phyloP scores from a whole-genome alignment of 768 basidiomycete genomes.

The Phanerochaete carnosa region DNA sequence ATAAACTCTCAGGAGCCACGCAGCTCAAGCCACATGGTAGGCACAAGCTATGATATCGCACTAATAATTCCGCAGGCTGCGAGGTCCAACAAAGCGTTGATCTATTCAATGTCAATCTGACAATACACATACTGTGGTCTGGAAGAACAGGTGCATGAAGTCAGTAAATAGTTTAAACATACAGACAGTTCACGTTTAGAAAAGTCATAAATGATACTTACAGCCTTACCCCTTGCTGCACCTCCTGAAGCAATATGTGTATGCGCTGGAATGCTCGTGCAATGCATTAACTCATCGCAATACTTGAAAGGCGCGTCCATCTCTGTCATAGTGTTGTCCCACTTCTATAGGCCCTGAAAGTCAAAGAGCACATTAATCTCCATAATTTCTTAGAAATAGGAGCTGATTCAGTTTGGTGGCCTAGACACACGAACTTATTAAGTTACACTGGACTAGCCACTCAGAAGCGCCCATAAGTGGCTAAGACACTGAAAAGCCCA shows the following conservation, averaged over 20 bases:
- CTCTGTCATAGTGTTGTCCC: constrained; percentile 76
- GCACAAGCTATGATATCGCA: constrained; percentile 66
- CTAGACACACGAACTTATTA: no score
- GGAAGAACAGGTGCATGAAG: not conserved
- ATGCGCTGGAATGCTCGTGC: constrained; percentile 75
- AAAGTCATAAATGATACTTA: constrained; percentile 30
- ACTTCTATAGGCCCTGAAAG: constrained; percentile 76
- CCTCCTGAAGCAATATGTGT: constrained; percentile 72
- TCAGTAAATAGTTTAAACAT: not conserved
- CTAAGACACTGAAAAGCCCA: no score
- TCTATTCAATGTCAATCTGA: constrained; percentile 46
- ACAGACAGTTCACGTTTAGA: not conserved
- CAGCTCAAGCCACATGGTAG: constrained; percentile 63
- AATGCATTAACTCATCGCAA: constrained; percentile 68
- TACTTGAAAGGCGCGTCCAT: constrained; percentile 66
- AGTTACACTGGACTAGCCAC: no score
- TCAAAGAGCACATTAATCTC: no score
- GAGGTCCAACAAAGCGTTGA: constrained; percentile 49
- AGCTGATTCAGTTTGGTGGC: no score
- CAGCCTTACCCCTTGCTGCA: constrained; percentile 76
- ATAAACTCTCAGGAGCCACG: constrained; percentile 77
- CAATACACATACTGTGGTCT: constrained; percentile 60
- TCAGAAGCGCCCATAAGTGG: no score
- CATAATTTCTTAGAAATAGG: no score
- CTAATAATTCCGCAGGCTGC: constrained; percentile 57